These are phyloP conservation scores for Botryosphaeria dothidea DNA, from an alignment of 2,329 filamentous ascomycete species.

Conservation along the genomic window DNA sequence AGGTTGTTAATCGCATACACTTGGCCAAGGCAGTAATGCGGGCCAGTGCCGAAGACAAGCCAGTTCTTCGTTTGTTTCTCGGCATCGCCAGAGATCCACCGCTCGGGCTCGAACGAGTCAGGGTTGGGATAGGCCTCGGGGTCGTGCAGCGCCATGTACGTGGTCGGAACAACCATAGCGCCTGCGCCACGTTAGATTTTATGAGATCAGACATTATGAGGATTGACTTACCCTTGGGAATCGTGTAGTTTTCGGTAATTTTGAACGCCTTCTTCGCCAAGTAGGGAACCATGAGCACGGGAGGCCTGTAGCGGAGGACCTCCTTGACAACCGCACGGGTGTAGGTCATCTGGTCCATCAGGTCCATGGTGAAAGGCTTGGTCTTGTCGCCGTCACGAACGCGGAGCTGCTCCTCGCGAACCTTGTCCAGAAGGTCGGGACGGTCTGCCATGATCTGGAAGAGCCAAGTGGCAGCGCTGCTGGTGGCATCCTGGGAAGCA, in stretches of 20 bases:
- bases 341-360: slow-evolving; percentile 85
- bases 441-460: slow-evolving; percentile 94
- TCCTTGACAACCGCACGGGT: slow-evolving; percentile 83
- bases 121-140: slow-evolving; percentile 89
- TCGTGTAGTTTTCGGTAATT: slow-evolving; percentile 83
- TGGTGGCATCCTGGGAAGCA: slow-evolving; percentile 95
- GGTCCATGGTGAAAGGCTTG: slow-evolving; percentile 73
- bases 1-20: slow-evolving; percentile 88
- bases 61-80: slow-evolving; percentile 95
- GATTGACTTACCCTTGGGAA: slow-evolving; percentile 69
- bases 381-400: slow-evolving; percentile 73
- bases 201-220: not conserved
- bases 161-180: slow-evolving; percentile 91
- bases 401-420: slow-evolving; percentile 86
- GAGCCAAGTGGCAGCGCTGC: slow-evolving; percentile 89
- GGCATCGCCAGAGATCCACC: slow-evolving; percentile 87
- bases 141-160: slow-evolving; percentile 88
- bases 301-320: slow-evolving; percentile 77
- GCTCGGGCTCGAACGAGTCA: slow-evolving; percentile 84
- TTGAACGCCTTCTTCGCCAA: slow-evolving; percentile 93
- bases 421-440: slow-evolving; percentile 85
- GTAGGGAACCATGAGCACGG: slow-evolving; percentile 97
- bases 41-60: slow-evolving; percentile 91
- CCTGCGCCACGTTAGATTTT: slow-evolving; percentile 46
- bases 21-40: slow-evolving; percentile 96